Base-by-base conservation (phyloP, 2,329 filamentous ascomycete genomes). In the Aspergillus unguis region DNA sequence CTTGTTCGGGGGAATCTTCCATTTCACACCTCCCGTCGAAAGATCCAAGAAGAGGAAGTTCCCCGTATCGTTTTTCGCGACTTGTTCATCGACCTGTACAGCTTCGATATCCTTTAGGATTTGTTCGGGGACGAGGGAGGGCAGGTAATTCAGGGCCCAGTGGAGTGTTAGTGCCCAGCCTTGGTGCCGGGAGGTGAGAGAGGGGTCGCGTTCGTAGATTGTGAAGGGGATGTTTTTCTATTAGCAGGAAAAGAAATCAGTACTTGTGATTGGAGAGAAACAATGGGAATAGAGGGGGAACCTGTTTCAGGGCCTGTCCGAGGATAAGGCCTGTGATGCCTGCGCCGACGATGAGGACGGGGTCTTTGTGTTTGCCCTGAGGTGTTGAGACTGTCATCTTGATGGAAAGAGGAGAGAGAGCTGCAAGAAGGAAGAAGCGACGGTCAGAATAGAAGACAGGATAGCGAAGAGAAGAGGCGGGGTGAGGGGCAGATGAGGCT, bases 11-110 rank as follows among this genome's bases (percentile, higher is more conserved):
- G 66, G 66, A 23, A 69, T 65, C 17, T 62, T 60, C 47, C 54
- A 69, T 29, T 61, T 67, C 2, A 64, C 59, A 11, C 65, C 59
- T 4, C 64, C 64, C 0, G 59, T 67, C 5, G 62, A 54, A 1
- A 67, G 59, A 32, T 69, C 62, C 41, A 68, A 54, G 48, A 69
- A 69, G 3, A 63, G 52, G 32, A 65, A 64, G 32, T 64, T 63
- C 2, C 62, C 63, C 5, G 56, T 61, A 40, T 65, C 63, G 8
- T 63, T 49, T 3, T 33, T 42, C 3, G 63, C 63, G 5, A 64
- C 57, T 2, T 57, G 56, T 0, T 58, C 61, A 29, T 65, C 63
- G 3, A 65, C 63, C 31, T 65, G 63, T 2, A 58, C 55, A 2
- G 48, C 52, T 43, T 62, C 45, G 25, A 65, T 62, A 1, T 50